Evolutionary conservation across 495 filamentous ascomycete species (phyloP), one percentile per base, ranked within the genome.

Genomic region (Recurvomyces mirabilis): DNA sequence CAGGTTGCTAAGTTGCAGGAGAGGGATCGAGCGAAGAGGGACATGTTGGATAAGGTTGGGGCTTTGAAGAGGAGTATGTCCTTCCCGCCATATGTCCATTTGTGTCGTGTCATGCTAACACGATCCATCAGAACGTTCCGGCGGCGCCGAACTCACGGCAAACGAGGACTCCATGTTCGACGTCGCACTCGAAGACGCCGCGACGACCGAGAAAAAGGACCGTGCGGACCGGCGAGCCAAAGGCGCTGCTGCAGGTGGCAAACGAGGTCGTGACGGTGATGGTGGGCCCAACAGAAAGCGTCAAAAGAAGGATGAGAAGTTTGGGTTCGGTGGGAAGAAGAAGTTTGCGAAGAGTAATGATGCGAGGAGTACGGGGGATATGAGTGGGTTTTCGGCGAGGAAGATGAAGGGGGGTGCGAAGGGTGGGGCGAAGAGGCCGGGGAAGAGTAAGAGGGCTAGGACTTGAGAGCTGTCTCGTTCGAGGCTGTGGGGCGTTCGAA

Each of bases 1-100:
- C 91, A 98, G 72, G 78, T 93, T 51, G 87, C 86, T 49, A 95
- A 94, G 73, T 61, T 89, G 67, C 88, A 94, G 65, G 89, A 96
- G 71, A 66, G 91, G 20, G 76, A 78, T 36, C 93, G 87, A 73
- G 81, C 78, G 63, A 93, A 94, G 79, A 78, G 77, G 56, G 81
- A 91, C 52, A 85, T 81, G 12, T 62, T 96, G 55, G 91, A 94
- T 51, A 95, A 93, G 76, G 93, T 98, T 57, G 84, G 84, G 64
- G 65, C 74, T 18, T 62, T 98, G 59, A 98, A 98, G 76, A 75
- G 84, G 67, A 98, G 91, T 95, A 75, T 32, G 80, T 65, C 25
- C 41, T 34, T 36, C 15, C 21, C 18, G 25, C n/a, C n/a, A n/a
- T n/a, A n/a, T n/a, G n/a, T n/a, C n/a, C n/a, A n/a, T n/a, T n/a